Conservation (phyloP, 2,329 filamentous ascomycete genomes). For the Aspergillus novofumigatus region DNA sequence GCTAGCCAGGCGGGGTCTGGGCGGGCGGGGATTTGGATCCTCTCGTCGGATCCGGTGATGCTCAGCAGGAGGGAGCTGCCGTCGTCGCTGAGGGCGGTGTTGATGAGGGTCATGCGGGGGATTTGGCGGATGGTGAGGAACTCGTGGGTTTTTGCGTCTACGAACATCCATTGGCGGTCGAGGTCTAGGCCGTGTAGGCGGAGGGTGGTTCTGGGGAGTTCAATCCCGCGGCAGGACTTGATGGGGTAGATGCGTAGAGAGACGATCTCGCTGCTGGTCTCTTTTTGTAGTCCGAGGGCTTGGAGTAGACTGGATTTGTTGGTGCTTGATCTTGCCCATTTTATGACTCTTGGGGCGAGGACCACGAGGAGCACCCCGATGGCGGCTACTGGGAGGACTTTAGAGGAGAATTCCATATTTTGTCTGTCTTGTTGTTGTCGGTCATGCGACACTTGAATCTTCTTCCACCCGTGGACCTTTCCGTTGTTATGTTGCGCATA, state of each 20-base stretch:
- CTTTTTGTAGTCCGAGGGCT: conserved; percentile 9
- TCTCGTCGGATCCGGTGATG: conserved; percentile 44
- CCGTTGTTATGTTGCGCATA: neutral
- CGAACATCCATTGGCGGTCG: conserved; percentile 65
- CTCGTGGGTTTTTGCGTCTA: conserved; percentile 49
- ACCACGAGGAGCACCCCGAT: conserved; percentile 7
- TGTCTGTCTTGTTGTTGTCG: neutral
- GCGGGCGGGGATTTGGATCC: conserved; percentile 53
- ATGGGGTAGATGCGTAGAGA: conserved; percentile 58
- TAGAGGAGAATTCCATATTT: neutral
- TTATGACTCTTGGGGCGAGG: conserved; percentile 11
- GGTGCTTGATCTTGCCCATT: conserved; percentile 7
- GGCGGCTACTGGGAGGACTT: neutral
- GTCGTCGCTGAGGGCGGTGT: conserved; percentile 47
- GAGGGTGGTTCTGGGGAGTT: conserved; percentile 49
- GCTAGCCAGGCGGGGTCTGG: conserved; percentile 52
- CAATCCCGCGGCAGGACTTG: conserved; percentile 62
- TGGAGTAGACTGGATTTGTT: conserved; percentile 6
- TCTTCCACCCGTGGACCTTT: too few species aligned
- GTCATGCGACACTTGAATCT: neutral
- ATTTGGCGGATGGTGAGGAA: conserved; percentile 62
- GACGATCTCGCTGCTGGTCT: conserved; percentile 27
- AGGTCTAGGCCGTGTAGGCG: conserved; percentile 56
- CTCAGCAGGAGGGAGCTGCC: conserved; percentile 42
- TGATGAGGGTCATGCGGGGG: conserved; percentile 60